These are phyloP conservation scores for Boechera retrofracta DNA, from an alignment of 345 rosid species.

Conservation along the genomic window DNA sequence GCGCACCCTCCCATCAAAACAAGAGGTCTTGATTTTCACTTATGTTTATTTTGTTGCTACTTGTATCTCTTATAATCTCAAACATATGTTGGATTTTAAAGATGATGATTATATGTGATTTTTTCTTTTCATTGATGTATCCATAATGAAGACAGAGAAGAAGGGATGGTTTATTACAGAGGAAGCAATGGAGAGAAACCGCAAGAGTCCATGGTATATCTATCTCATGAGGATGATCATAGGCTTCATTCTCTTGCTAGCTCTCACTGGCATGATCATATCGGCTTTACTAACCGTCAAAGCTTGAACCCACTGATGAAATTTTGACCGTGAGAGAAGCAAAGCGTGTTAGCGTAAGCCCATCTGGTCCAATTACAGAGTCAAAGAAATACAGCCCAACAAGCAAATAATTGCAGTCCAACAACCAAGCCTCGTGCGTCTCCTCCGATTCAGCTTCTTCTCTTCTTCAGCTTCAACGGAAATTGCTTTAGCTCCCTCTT, in stretches of 20 bases:
- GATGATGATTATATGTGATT: not conserved
- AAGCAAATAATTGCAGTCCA: no score
- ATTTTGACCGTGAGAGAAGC: no score
- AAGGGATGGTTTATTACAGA: constrained; percentile 18
- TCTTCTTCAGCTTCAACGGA: no score
- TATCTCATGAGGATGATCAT: constrained; percentile 28
- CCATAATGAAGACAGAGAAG: constrained; percentile 8
- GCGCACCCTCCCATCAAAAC: not conserved
- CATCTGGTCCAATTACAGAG: no score
- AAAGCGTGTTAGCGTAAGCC: no score
- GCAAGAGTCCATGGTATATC: not conserved
- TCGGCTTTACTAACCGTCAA: not conserved
- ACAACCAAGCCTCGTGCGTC: no score
- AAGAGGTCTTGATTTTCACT: constrained; percentile 5
- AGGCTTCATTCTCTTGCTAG: constrained; percentile 31
- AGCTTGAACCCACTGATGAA: no score
- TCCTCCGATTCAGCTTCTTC: no score
- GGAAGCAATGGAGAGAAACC: constrained; percentile 10
- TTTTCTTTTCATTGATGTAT: no score
- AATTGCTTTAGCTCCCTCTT: no score
- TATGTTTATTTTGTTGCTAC: not conserved
- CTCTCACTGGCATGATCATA: constrained; percentile 18
- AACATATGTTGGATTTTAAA: not conserved
- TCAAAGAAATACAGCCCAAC: no score
- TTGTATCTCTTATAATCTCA: constrained; percentile 5